phyloP scores from a whole-genome alignment of 352 stramenopile species.

The Phytophthora rubi region DNA sequence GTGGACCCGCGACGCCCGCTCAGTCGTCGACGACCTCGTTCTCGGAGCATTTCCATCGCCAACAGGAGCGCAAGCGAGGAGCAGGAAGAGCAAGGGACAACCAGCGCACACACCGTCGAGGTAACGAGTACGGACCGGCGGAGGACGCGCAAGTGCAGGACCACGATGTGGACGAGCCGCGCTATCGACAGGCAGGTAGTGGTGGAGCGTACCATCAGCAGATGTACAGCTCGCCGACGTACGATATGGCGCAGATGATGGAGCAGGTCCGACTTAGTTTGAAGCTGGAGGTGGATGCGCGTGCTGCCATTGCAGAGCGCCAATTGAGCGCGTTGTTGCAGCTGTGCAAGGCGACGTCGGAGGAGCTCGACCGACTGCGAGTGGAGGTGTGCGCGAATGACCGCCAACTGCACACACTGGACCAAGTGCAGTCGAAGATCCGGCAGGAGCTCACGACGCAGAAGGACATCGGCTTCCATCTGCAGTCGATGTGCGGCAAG shows the following conservation, averaged over 20 bases:
- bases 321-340: slow-evolving; percentile 79
- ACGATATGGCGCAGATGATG: slow-evolving; percentile 87
- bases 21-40: slow-evolving; percentile 30
- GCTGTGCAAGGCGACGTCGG: slow-evolving; percentile 74
- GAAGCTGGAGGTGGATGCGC: slow-evolving; percentile 83
- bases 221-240: slow-evolving; percentile 73
- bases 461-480: slow-evolving; percentile 82
- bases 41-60: slow-evolving; percentile 60
- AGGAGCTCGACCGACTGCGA: slow-evolving; percentile 74
- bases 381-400: slow-evolving; percentile 77
- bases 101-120: slow-evolving; percentile 30
- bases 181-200: slow-evolving; percentile 8
- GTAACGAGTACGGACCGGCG: slow-evolving; percentile 19
- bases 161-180: slow-evolving; percentile 16
- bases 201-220: slow-evolving; percentile 35
- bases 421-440: slow-evolving; percentile 80
- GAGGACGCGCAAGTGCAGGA: slow-evolving; percentile 31
- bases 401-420: slow-evolving; percentile 75
- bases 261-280: slow-evolving; percentile 83
- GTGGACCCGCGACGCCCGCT: not conserved
- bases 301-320: slow-evolving; percentile 74
- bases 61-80: slow-evolving; percentile 50
- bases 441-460: slow-evolving; percentile 82
- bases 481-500: slow-evolving; percentile 86
- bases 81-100: slow-evolving; percentile 38